These are phyloP conservation scores for Suhomyces coccinellae DNA, from an alignment of 1,139 yeast genomes.

Conservation along the genomic window DNA sequence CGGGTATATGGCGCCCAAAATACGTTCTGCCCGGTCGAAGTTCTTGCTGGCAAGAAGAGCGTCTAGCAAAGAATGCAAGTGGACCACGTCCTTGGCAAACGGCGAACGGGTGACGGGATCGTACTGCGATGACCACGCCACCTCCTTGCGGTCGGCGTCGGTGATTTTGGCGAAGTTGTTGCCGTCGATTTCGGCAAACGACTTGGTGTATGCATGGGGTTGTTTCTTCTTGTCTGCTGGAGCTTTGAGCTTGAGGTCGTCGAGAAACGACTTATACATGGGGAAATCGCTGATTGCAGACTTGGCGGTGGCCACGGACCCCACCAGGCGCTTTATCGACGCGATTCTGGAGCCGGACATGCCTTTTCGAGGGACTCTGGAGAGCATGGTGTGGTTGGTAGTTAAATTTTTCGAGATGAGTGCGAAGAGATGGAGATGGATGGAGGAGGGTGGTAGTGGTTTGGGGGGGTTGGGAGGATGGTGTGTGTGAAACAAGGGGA, in stretches of 20 bases:
- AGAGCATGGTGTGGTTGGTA: slow-evolving; percentile 5
- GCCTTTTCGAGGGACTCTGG: slow-evolving; percentile 11
- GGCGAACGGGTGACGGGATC: slow-evolving; percentile 48
- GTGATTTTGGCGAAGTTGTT: slow-evolving; percentile 17
- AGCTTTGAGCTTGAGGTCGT: slow-evolving; percentile 14
- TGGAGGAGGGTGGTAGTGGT: background rate
- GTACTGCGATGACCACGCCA: slow-evolving; percentile 42
- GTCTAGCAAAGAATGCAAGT: slow-evolving; percentile 75
- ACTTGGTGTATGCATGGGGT: slow-evolving; percentile 20
- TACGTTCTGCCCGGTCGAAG: slow-evolving; percentile 68
- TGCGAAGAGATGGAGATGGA: slow-evolving; percentile 9
- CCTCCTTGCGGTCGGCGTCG: slow-evolving; percentile 21
- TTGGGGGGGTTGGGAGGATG: background rate
- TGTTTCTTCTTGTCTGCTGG: slow-evolving; percentile 8
- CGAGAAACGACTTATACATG: slow-evolving; percentile 17
- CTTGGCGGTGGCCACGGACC: slow-evolving; percentile 7
- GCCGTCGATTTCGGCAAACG: slow-evolving; percentile 25
- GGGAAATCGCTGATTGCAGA: slow-evolving; percentile 11
- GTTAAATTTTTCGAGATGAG: slow-evolving; percentile 9
- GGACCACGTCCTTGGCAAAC: slow-evolving; percentile 58
- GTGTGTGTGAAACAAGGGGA: background rate
- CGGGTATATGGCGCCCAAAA: slow-evolving; percentile 57
- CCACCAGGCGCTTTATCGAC: slow-evolving; percentile 3
- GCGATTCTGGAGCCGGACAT: slow-evolving; percentile 3
- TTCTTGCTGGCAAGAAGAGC: slow-evolving; percentile 74